Conservation (phyloP, 768 basidiomycete species). For the Cubamyces lactineus region DNA sequence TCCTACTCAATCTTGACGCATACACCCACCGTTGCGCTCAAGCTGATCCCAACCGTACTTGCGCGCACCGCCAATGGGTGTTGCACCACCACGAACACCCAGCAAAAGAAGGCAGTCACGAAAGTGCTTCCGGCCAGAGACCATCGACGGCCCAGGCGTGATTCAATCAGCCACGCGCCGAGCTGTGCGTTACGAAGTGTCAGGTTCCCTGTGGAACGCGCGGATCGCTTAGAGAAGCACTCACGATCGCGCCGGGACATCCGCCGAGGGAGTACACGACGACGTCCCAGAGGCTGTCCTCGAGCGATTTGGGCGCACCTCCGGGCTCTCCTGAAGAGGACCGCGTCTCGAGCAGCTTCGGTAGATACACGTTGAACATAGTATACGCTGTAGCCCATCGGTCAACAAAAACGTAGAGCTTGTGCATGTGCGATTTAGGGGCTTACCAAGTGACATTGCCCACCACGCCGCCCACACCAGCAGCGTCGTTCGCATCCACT, state of each 20-base stretch:
- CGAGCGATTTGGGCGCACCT: slow-evolving; percentile 47
- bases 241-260: slow-evolving; percentile 80
- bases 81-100: slow-evolving; percentile 64
- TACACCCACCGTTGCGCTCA: slow-evolving; percentile 67
- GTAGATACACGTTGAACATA: slow-evolving; percentile 93
- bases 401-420: no score
- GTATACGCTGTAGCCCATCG: slow-evolving; percentile 61
- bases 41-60: slow-evolving; percentile 75
- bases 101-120: slow-evolving; percentile 73
- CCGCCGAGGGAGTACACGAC: slow-evolving; percentile 84
- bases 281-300: slow-evolving; percentile 81
- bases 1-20: neutral
- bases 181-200: slow-evolving; percentile 46
- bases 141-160: slow-evolving; percentile 65
- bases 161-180: slow-evolving; percentile 84
- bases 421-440: no score
- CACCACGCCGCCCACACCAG: slow-evolving; percentile 83
- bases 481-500: slow-evolving; percentile 77
- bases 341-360: slow-evolving; percentile 78
- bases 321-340: slow-evolving; percentile 26
- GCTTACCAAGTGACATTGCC: slow-evolving; percentile 73
- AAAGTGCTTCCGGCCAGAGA: slow-evolving; percentile 79
- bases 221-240: slow-evolving; percentile 31
- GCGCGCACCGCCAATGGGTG: slow-evolving; percentile 60
- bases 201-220: neutral